Base-by-base conservation (phyloP, 1,284 basidiomycete genomes). In the Cutaneotrichosporon sp. region DNA sequence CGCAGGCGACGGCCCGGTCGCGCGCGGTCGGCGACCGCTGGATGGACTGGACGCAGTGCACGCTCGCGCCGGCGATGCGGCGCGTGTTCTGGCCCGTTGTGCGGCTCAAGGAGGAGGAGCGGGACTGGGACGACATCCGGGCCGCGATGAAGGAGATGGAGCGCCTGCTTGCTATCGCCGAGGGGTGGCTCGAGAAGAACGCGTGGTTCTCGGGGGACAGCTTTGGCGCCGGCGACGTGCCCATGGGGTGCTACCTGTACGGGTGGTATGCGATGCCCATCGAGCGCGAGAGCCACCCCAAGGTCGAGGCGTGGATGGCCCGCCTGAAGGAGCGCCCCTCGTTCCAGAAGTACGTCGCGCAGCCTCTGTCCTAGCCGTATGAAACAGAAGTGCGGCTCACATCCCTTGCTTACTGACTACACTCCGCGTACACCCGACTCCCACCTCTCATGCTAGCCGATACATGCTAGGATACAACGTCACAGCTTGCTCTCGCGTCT, bases 11-110 rank as follows among this genome's bases (percentile, higher is more conserved):
- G 20, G 49, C 43, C 2, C 34, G 11, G 25, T 18, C n/a, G 10
- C 54, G 59, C 1, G 59, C 56, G 9, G 10, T 14, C 5, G 59
- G 27, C 2, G 63, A 64, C 24, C 42, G 58, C 24, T 64, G 63
- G 63, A 56, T 61, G 53, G 63, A 64, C 59, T 64, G 63, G 63
- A 33, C 31, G n/a, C 6, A 34, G 4, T 24, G 49, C 11, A 43
- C 51, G 4, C 38, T 60, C 14, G 34, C 22, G 7, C 49, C 50
- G 7, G 36, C 29, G 4, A 49, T 56, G 29, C 11, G 22, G 8
- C 7, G 20, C 9, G 43, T 58, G n/a, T 56, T 64, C 57, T 56
- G 49, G 56, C 53, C 53, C 14, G 22, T 61, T 4, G 31, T 64
- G 18, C 59, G 63, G 27, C 55, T 43, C n/a, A 45, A 51, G 14